phyloP scores from a whole-genome alignment of 768 basidiomycete species.

The Lanmaoa rubissima region DNA sequence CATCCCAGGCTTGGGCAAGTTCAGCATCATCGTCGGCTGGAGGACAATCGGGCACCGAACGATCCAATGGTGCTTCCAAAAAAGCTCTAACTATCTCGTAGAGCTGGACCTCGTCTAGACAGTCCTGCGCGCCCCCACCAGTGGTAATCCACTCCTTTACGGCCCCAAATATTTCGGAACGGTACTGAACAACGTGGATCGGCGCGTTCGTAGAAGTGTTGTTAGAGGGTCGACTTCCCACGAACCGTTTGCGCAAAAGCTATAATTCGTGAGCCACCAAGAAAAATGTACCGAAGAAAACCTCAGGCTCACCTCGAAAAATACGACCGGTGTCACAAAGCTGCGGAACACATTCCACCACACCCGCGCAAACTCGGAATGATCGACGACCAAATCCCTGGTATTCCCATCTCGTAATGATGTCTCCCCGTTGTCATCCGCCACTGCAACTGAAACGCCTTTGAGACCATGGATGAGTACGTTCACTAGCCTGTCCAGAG shows the following conservation, averaged over 20 bases:
- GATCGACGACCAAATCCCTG: slow-evolving; percentile 69
- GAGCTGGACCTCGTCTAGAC: slow-evolving; percentile 68
- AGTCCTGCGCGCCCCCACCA: slow-evolving; percentile 78
- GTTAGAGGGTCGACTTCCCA: slow-evolving; percentile 46
- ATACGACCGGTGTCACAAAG: slow-evolving; percentile 75
- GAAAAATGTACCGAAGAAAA: neutral
- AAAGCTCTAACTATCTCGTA: slow-evolving; percentile 59
- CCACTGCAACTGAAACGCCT: slow-evolving; percentile 74
- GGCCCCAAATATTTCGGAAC: slow-evolving; percentile 62
- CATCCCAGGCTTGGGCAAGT: slow-evolving; percentile 47
- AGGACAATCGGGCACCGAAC: slow-evolving; percentile 41
- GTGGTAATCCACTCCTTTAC: slow-evolving; percentile 69
- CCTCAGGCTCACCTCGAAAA: slow-evolving; percentile 67
- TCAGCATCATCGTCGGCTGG: slow-evolving; percentile 38
- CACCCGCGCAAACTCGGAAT: slow-evolving; percentile 65
- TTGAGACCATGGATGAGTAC: slow-evolving; percentile 76
- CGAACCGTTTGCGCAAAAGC: slow-evolving; percentile 76
- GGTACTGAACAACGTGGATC: slow-evolving; percentile 47
- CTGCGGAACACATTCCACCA: slow-evolving; percentile 87
- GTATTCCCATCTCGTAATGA: slow-evolving; percentile 72
- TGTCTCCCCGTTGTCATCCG: slow-evolving; percentile 87
- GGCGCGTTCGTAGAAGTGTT: slow-evolving; percentile 41
- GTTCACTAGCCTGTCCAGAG: slow-evolving; percentile 69
- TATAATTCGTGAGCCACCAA: slow-evolving; percentile 28
- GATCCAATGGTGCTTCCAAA: slow-evolving; percentile 54